These are phyloP conservation scores for Alisma plantagoaquatica DNA, from an alignment of 106 monocot species.

Conservation along the genomic window DNA sequence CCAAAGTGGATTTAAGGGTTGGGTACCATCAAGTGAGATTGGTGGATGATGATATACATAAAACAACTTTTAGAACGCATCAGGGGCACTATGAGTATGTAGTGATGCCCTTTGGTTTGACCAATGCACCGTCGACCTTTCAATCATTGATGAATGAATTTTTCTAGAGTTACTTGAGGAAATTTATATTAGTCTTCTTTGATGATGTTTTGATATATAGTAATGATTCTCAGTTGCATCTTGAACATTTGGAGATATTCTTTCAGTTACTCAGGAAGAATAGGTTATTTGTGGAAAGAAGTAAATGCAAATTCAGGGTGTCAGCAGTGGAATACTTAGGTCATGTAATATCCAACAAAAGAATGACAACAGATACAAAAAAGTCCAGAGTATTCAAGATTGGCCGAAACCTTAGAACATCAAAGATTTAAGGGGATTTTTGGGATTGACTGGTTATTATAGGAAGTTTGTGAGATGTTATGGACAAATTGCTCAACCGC, in stretches of 20 bases:
- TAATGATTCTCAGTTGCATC: not conserved
- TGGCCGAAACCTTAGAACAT: not conserved
- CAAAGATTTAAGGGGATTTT: not conserved
- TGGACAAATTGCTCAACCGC: not conserved
- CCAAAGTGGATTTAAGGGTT: too few species aligned
- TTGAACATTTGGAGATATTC: not conserved
- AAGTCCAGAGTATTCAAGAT: not conserved
- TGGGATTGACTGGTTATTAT: slow-evolving; percentile 4
- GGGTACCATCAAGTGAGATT: too few species aligned
- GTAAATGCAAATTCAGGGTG: not conserved
- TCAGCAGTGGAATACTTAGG: not conserved
- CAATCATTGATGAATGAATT: too few species aligned
- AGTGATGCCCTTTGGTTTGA: too few species aligned
- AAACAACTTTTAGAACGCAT: too few species aligned
- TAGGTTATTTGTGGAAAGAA: not conserved
- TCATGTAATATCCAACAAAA: not conserved
- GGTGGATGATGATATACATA: too few species aligned
- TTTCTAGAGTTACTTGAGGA: too few species aligned
- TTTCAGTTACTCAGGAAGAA: not conserved
- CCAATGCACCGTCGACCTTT: too few species aligned
- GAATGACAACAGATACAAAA: not conserved
- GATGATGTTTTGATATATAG: slow-evolving; percentile 1
- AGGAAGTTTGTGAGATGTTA: not conserved
- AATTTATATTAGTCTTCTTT: too few species aligned
- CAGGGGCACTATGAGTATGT: too few species aligned